Percentiles rank a stretch among this genome's conserved stretches.
Evolutionary conservation across 495 filamentous ascomycete species (phyloP).

Genomic region (Lichina pygmaea): DNA sequence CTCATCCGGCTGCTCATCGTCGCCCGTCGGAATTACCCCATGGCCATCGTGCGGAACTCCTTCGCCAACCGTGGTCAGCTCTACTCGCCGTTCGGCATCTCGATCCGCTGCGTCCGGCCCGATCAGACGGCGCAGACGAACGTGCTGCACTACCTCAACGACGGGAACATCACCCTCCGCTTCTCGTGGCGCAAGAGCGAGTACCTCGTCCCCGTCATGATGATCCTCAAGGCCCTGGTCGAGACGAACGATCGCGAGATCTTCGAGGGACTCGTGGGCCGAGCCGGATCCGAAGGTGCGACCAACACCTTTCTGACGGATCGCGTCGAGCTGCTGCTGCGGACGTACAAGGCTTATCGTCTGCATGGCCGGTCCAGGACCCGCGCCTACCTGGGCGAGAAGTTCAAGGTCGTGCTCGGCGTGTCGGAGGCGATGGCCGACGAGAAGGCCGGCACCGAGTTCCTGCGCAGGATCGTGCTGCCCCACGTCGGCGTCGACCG

Average conservation of each 20-base stretch:
- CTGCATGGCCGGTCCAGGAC: slow-evolving; percentile 55
- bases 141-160: slow-evolving; percentile 78
- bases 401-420: slow-evolving; percentile 64
- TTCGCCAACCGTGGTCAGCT: slow-evolving; percentile 60
- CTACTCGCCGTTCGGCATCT: slow-evolving; percentile 73
- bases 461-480: slow-evolving; percentile 67
- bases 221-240: slow-evolving; percentile 82
- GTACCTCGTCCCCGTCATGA: slow-evolving; percentile 78
- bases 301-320: slow-evolving; percentile 86
- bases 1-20: slow-evolving; percentile 79
- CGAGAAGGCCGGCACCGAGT: slow-evolving; percentile 71
- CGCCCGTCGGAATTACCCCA: slow-evolving; percentile 70
- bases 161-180: slow-evolving; percentile 86
- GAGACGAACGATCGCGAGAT: slow-evolving; percentile 94
- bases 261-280: slow-evolving; percentile 65
- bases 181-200: slow-evolving; percentile 98
- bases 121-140: slow-evolving; percentile 97
- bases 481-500: slow-evolving; percentile 37
- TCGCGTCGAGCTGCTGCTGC: slow-evolving; percentile 69
- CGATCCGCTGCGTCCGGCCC: slow-evolving; percentile 71
- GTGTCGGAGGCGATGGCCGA: slow-evolving; percentile 56
- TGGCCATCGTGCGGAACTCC: slow-evolving; percentile 74
- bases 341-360: slow-evolving; percentile 76
- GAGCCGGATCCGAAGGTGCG: slow-evolving; percentile 40
- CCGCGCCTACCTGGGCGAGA: slow-evolving; percentile 58